Conservation (phyloP, 1,284 basidiomycete genomes). For the Microbotryomycetes sp. region DNA sequence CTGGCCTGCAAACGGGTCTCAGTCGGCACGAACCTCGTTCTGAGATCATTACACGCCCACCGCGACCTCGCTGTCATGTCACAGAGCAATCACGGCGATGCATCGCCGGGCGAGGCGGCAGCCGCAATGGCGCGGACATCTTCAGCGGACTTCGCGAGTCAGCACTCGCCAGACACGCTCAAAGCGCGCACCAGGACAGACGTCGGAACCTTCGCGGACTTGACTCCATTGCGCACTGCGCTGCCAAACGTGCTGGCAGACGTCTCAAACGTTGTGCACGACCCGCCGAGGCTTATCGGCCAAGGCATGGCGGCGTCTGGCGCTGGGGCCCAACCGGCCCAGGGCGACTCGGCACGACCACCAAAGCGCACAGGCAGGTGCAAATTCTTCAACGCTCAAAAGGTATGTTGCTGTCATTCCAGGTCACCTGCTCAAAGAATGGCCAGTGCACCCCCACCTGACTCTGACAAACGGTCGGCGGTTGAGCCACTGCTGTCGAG, state of each 20-base stretch:
- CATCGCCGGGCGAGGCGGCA: too few species aligned
- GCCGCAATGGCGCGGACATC: too few species aligned
- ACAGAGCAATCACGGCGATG: too few species aligned
- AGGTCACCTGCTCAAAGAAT: neutral
- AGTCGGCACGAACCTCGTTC: too few species aligned
- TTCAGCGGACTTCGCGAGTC: too few species aligned
- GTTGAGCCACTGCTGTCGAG: too few species aligned
- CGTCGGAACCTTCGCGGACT: neutral
- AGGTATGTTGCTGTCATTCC: slow-evolving; percentile 1
- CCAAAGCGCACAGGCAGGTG: slow-evolving; percentile 2
- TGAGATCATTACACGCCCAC: too few species aligned
- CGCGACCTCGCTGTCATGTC: too few species aligned
- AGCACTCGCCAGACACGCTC: neutral
- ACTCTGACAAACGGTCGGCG: too few species aligned
- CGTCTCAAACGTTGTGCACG: neutral
- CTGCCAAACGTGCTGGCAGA: neutral
- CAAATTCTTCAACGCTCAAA: slow-evolving; percentile 27
- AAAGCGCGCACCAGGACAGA: neutral
- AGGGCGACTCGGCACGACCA: neutral
- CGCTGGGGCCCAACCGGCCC: neutral
- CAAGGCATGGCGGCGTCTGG: neutral
- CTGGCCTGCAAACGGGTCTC: too few species aligned
- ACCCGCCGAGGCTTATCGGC: neutral
- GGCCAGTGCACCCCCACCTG: neutral
- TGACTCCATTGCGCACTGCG: neutral